Conservation (phyloP, 768 basidiomycete genomes). For the Glaciozyma antarctica region DNA sequence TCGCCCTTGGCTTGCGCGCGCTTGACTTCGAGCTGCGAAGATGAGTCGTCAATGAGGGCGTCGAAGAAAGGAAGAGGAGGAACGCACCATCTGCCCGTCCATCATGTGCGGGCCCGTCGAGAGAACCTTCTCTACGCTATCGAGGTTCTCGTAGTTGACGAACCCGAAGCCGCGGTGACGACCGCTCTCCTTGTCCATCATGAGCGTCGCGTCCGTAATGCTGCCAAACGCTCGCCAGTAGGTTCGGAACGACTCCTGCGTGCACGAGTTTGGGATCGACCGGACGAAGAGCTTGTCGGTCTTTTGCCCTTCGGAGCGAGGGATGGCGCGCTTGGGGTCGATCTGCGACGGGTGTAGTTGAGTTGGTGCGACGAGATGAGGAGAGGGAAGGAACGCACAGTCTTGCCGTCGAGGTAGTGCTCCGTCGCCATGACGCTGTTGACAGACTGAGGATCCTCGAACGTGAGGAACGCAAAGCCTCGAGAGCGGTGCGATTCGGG, state of each 20-base stretch:
- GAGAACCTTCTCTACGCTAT: constrained; percentile 79
- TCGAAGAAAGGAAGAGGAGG: constrained; percentile 3
- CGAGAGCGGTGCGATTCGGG: constrained; percentile 75
- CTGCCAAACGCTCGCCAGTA: constrained; percentile 91
- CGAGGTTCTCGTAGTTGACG: constrained; percentile 79
- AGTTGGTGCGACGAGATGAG: background rate
- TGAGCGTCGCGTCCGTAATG: constrained; percentile 95
- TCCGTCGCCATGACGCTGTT: constrained; percentile 92
- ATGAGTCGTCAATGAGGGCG: constrained; percentile 3
- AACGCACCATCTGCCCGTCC: constrained; percentile 82
- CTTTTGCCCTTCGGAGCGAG: constrained; percentile 83
- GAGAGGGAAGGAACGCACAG: constrained; percentile 52
- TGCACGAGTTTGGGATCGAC: constrained; percentile 80
- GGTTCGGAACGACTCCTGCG: constrained; percentile 82
- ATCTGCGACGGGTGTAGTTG: constrained; percentile 52
- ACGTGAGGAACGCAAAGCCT: constrained; percentile 96
- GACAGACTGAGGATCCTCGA: constrained; percentile 82
- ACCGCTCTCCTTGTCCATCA: constrained; percentile 93
- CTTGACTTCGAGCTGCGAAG: constrained; percentile 82
- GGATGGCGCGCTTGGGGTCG: constrained; percentile 98
- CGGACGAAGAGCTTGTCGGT: constrained; percentile 82
- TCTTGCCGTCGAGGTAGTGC: constrained; percentile 92
- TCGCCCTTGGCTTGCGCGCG: constrained; percentile 51
- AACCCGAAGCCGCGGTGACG: constrained; percentile 97
- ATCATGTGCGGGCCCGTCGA: constrained; percentile 81